Evolutionary conservation across 805 yeast genomes (phyloP), one percentile per base, ranked within the genome.

Genomic region (Kuraishia ogatae): DNA sequence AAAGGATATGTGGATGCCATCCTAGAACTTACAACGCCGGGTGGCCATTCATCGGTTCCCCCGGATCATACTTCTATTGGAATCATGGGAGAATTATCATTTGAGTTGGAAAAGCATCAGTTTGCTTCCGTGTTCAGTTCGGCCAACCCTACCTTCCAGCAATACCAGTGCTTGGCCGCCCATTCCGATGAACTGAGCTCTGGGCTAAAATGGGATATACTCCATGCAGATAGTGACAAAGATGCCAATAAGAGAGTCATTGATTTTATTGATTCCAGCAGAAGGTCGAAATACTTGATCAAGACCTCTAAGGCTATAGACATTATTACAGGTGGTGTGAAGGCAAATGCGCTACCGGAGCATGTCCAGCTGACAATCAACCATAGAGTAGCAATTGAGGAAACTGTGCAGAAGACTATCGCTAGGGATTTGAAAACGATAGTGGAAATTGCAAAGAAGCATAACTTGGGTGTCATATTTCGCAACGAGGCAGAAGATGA

Each of bases 1-100:
- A 78, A 78, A 62, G 83, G 83, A 0, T 69, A 73, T 55, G 56
- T 76, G 47, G 71, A 78, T 61, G 62, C 77, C 1, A 58, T 64
- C n/a, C 67, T 78, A 48, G 72, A 69, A 22, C 62, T 78, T 43
- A 70, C 60, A 50, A 72, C 79, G 6, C 78, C 77, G 4, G 83
- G 82, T 23, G 82, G 82, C 0, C 83, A 78, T 62, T 76, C 81
- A 0, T 74, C 79, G 0, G 65, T 77, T 20, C 82, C 83, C 3
- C 81, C 79, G 19, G 65, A 69, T 21, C 79, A 77, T 61, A 77
- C 82, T 0, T 64, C 75, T 0, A 78, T 78, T 60, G 82, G 83
- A 0, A 67, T 77, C 2, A 64, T 77, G 63, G 69, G 79, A 2
- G 70, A 72, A 55, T 64, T 79, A 55, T 67, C 77, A 20, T 67